Base-by-base conservation (phyloP, 164 flowering plant species). In the Tetracentron sinense region DNA sequence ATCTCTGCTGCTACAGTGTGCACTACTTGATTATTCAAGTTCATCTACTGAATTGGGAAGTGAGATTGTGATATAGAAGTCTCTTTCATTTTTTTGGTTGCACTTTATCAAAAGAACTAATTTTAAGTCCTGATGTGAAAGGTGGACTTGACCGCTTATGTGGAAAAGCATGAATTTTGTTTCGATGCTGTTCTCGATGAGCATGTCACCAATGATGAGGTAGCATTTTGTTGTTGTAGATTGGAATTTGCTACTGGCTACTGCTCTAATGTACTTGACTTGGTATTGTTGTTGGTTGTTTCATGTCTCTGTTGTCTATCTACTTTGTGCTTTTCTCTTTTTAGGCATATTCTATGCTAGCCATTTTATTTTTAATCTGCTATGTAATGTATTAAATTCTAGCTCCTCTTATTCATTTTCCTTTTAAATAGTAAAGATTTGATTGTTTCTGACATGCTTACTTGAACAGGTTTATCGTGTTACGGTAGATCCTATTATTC, bases 71-170 rank as follows among this genome's bases (percentile, higher is more conserved):
- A 16, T 10, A 16, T 30, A 22, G 31, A 35, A n/a, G n/a, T 56
- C 14, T 19, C 12, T 2, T 56, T 25, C 6, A 11, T 6, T 49
- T 17, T 6, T 49, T 20, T 56, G 33, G 49, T 16, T 47, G 19
- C n/a, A 22, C 47, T 55, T 47, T 42, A 58, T 63, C 19, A 42
- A 53, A 42, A 12, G 59, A 59, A 65, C 70, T 81, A 56, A 76
- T 31, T 66, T 56, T 65, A 59, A 44, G 22, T 71, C 64, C 31
- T 72, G 46, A 58, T 70, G 26, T 70, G 57, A 44, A 66, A 94
- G 99, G 99, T 94, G 75, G 99, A 91, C 67, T 77, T 91, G 75
- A 94, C 99, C 63, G 99, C 95, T 19, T 94, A 94, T 66, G 96
- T 89, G 81, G 99, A 94, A 79, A 89, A 86, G 76, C 97, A 94